Base-by-base conservation (phyloP, 768 basidiomycete genomes). In the Lactarius vividus region DNA sequence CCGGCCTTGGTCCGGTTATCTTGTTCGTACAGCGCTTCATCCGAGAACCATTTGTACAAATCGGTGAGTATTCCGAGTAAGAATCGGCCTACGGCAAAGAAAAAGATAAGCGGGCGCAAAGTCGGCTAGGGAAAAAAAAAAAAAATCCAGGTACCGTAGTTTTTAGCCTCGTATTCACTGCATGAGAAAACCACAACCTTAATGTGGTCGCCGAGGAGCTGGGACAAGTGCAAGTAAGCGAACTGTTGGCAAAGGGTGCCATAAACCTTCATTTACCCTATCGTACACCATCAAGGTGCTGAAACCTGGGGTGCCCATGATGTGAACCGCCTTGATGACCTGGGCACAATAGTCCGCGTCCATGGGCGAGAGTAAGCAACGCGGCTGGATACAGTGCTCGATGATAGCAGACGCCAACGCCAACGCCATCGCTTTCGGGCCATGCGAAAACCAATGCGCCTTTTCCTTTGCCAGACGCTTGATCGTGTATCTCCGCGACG, bases 301-400 rank as follows among this genome's bases (percentile, higher is more conserved):
- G 75, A 98, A 99, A 2, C 89, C 89, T 10, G 87, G 85, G 0
- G 96, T 96, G n/a, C 93, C 95, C 73, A 89, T 85, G 16, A 84
- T 83, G 71, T 99, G 97, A 66, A 98, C 80, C 16, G 89, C 82
- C 73, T 90, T 90, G 75, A 98, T 90, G 72, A 98, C 89, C 70
- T 93, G 91, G 2, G 93, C 89, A 63, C 94, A 94, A 71, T 88
- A 99, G 63, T 96, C 90, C 29, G 97, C 96, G 75, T 99, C 97
- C 86, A 95, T 92, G 0, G 95, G 95, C 0, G 96, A 96, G n/a
- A 98, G 79, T 46, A 98, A 79, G 69, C 89, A 91, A 33, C 97
- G 87, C 13, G 97, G 96, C 72, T 92, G 89, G 67, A 99, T 86
- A 74, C 97, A 98, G 72, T 96, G 87, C 73, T 97, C 92, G 67